A percentile compares a stretch with the other conserved stretches of the same genome.
These are phyloP conservation scores for Chalciporus pseudorubinellus DNA, from an alignment of 768 basidiomycete species.

Conservation along the genomic window DNA sequence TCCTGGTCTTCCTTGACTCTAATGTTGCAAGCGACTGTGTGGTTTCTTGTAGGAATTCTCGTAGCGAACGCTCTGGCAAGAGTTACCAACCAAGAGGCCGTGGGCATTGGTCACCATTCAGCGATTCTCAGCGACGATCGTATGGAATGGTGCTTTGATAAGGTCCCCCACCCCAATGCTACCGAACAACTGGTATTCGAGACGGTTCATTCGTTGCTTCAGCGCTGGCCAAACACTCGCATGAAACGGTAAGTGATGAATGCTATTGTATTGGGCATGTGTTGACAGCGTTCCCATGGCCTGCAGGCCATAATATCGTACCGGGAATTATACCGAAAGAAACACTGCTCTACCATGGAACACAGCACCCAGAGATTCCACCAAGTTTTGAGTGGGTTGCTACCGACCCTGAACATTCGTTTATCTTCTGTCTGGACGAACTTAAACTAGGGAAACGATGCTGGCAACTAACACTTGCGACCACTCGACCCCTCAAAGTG, in stretches of 20 bases:
- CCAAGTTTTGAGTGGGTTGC: constrained; percentile 29
- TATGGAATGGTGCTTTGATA: constrained; percentile 16
- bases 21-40: not conserved
- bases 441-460: constrained; percentile 12
- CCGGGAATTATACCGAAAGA: constrained; percentile 31
- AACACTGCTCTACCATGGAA: constrained; percentile 33
- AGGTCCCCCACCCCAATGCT: constrained; percentile 24
- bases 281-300: too few species aligned
- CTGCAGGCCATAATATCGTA: constrained; percentile 26
- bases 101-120: not conserved
- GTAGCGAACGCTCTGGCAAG: not conserved
- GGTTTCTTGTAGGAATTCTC: not conserved
- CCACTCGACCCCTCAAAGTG: constrained; percentile 27
- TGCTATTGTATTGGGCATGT: too few species aligned
- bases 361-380: constrained; percentile 18
- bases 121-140: too few species aligned
- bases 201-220: constrained; percentile 15
- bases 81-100: not conserved
- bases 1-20: too few species aligned
- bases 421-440: constrained; percentile 34
- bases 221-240: constrained; percentile 38
- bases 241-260: constrained; percentile 17
- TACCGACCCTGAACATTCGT: constrained; percentile 33
- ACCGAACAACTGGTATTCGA: constrained; percentile 36
- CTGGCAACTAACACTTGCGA: constrained; percentile 9